Evolutionary conservation across 1,139 yeast species (phyloP).

Genomic region (Spathaspora jeffriesii): DNA sequence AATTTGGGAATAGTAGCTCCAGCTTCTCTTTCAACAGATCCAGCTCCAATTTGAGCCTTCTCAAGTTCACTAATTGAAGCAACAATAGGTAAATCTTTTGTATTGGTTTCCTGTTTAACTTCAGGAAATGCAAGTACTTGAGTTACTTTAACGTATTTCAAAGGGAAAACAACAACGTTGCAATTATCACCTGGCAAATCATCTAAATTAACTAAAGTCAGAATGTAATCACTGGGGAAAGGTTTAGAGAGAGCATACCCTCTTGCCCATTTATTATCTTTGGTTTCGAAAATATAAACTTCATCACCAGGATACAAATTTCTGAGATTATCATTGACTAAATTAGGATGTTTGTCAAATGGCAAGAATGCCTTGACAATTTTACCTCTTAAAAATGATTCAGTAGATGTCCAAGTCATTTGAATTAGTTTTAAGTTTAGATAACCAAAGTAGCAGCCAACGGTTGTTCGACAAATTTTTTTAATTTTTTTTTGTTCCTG

Average conservation of each 20-base stretch:
- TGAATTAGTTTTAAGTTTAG: not conserved
- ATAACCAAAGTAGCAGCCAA: not conserved
- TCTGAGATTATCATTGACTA: constrained; percentile 40
- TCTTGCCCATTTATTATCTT: constrained; percentile 71
- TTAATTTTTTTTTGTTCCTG: not conserved
- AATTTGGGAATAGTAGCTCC: constrained; percentile 47
- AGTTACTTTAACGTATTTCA: constrained; percentile 45
- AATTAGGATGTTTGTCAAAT: constrained; percentile 47
- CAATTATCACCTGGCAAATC: constrained; percentile 58
- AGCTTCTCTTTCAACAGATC: constrained; percentile 3
- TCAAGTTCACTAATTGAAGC: constrained; percentile 49
- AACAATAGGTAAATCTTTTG: constrained; percentile 28
- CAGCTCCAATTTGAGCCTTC: constrained; percentile 30
- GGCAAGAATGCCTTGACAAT: constrained; percentile 65
- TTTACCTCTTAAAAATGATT: constrained; percentile 46
- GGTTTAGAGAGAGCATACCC: constrained; percentile 70
- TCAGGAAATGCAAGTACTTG: constrained; percentile 32
- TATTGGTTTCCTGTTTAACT: constrained; percentile 10
- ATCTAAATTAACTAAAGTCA: constrained; percentile 60
- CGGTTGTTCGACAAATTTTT: not conserved
- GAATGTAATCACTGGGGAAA: constrained; percentile 67
- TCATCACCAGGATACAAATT: constrained; percentile 82
- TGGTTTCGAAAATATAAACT: constrained; percentile 73
- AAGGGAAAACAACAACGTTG: constrained; percentile 61
- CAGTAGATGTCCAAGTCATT: constrained; percentile 39